phyloP scores from a whole-genome alignment of 75 land plant species.

The Cryptomeria japonica region DNA sequence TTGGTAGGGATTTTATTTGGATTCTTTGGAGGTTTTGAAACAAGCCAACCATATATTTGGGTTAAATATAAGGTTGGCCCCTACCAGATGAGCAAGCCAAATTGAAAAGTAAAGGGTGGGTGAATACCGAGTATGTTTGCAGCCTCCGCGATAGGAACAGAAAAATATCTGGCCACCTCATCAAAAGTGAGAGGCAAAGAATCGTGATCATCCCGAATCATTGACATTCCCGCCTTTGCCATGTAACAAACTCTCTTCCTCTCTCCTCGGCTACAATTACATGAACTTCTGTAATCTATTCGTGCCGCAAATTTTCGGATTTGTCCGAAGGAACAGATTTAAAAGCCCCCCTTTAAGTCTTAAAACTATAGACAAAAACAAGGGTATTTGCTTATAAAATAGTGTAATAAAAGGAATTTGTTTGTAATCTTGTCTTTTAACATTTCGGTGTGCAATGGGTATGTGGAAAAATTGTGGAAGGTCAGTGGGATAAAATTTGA shows the following conservation, averaged over 20 bases:
- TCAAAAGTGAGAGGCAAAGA: slow-evolving; percentile 35
- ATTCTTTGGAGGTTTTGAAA: not conserved
- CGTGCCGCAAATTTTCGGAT: too few species aligned
- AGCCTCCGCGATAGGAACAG: slow-evolving; percentile 57
- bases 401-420: too few species aligned
- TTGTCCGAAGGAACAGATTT: too few species aligned
- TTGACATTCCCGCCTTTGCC: not conserved
- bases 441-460: too few species aligned
- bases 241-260: not conserved
- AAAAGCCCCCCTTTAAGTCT: too few species aligned
- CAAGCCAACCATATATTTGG: not conserved
- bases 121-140: slow-evolving; percentile 38
- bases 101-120: not conserved
- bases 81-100: not conserved
- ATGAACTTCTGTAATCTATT: too few species aligned
- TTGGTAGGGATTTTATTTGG: not conserved
- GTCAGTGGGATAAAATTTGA: too few species aligned
- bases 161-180: slow-evolving; percentile 52
- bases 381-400: too few species aligned
- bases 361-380: too few species aligned
- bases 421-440: too few species aligned
- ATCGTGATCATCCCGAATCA: slow-evolving; percentile 14
- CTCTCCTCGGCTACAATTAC: not conserved
- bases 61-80: not conserved
- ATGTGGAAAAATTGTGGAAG: too few species aligned